phyloP scores from a whole-genome alignment of 257 asterid species.

The Handroanthus guayacan region DNA sequence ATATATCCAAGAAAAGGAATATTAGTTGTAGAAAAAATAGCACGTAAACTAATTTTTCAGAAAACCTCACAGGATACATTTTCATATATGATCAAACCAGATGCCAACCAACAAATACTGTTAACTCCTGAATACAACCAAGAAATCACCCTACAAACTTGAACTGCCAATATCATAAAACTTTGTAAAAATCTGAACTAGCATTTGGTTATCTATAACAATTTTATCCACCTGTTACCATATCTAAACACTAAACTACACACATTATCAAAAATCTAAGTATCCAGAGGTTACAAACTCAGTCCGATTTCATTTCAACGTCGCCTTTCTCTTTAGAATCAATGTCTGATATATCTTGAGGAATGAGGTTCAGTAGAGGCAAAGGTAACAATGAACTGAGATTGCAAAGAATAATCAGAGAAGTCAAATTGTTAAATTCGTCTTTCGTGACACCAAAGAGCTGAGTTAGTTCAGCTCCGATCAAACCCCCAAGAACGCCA shows the following conservation, averaged over 20 bases:
- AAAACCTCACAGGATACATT: too few relatives aligned
- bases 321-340: conserved; percentile 48
- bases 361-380: conserved; percentile 86
- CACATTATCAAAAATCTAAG: neutral
- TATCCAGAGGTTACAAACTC: conserved; percentile 36
- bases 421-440: conserved; percentile 64
- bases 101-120: neutral
- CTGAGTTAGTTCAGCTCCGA: conserved; percentile 87
- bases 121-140: neutral
- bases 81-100: neutral
- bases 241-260: conserved; percentile 3
- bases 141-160: conserved; percentile 2
- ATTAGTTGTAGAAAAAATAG: too few relatives aligned
- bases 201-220: conserved; percentile 35
- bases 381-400: conserved; percentile 85
- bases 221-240: neutral
- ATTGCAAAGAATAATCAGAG: conserved; percentile 74
- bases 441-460: conserved; percentile 82
- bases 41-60: too few relatives aligned
- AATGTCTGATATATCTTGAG: conserved; percentile 49
- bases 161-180: neutral
- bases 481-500: conserved; percentile 77
- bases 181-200: neutral
- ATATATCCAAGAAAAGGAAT: too few relatives aligned
- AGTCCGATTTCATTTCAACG: conserved; percentile 60